Evolutionary conservation across 441 rosid species (phyloP), one percentile per base, ranked within the genome.

Genomic region (Isatis lusitanica): DNA sequence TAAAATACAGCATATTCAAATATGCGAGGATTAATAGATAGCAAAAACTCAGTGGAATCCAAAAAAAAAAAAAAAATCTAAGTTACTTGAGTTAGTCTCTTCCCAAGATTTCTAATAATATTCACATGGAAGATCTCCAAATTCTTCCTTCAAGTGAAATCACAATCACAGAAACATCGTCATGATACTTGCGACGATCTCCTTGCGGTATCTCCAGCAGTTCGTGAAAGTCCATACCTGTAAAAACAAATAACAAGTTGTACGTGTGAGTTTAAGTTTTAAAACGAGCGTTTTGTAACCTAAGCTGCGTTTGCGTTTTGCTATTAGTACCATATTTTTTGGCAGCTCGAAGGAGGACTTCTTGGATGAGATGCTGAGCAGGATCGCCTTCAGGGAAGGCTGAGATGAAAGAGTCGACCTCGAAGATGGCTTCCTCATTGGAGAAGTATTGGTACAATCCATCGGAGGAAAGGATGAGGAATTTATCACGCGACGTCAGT

Each of bases 171-270:
- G 94, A 83, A 31, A 89, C 90, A 43, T 89, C 94, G n/a, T 89
- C 94, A 15, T 89, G 94, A 82, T 87, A 89, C 77, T 58, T 77
- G 6, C 94, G 77, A 17, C 92, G 84, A 67, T 87, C 84, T 58
- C 94, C 94, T 82, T 87, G 90, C 21, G 94, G 90, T 68, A 89
- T 89, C 61, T 83, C 90, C 30, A 89, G 70, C 74, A 89, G 74
- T 59, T 85, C 91, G 58, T 89, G 87, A 61, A 89, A 85, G 42
- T 87, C 90, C 80, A 89, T 81, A 26, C 88, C 93, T 86, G 77
- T 75, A 68, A 21, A 68, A 9, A 1, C 42, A 51, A 26, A 65
- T 16, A 36, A 26, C 2, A 43, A 48, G 4, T 28, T 8, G 8
- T 1, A 38, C n/a, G 2, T 10, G 28, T 74, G 2, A 59, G 68